Evolutionary conservation across 139 green algal species (phyloP).

Genomic region (Spirogloea muscicola): DNA sequence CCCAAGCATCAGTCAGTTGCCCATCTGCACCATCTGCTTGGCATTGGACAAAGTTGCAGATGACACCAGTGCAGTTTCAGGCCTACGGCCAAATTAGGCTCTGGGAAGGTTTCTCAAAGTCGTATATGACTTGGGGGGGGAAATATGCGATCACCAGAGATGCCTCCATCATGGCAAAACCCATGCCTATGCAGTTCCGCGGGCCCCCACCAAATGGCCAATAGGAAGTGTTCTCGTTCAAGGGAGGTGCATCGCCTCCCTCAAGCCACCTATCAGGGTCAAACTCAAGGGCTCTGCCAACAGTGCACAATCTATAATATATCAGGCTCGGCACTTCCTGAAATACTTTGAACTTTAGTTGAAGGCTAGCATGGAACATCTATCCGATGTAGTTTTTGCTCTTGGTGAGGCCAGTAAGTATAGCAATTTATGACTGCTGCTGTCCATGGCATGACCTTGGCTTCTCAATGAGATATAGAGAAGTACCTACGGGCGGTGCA

Average conservation of each 20-base stretch:
- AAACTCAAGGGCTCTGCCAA: constrained; percentile 23
- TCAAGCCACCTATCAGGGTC: constrained; percentile 67
- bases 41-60: no score
- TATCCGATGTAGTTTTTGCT: no score
- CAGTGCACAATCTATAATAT: neutral
- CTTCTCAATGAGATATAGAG: no score
- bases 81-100: neutral
- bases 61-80: neutral
- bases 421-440: no score
- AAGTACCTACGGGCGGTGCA: no score
- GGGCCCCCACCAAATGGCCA: constrained; percentile 51
- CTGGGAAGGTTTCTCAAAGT: neutral
- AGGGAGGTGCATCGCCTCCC: constrained; percentile 21
- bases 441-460: no score
- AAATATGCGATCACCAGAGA: constrained; percentile 57
- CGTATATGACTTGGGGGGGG: neutral
- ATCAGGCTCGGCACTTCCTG: no score
- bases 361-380: no score
- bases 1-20: no score
- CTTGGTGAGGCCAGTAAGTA: no score
- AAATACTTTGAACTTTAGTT: no score
- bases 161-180: constrained; percentile 85
- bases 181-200: constrained; percentile 82
- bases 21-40: no score
- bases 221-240: constrained; percentile 39